These are phyloP conservation scores for Hygrocybe punicea DNA, from an alignment of 768 basidiomycete genomes.

Conservation along the genomic window DNA sequence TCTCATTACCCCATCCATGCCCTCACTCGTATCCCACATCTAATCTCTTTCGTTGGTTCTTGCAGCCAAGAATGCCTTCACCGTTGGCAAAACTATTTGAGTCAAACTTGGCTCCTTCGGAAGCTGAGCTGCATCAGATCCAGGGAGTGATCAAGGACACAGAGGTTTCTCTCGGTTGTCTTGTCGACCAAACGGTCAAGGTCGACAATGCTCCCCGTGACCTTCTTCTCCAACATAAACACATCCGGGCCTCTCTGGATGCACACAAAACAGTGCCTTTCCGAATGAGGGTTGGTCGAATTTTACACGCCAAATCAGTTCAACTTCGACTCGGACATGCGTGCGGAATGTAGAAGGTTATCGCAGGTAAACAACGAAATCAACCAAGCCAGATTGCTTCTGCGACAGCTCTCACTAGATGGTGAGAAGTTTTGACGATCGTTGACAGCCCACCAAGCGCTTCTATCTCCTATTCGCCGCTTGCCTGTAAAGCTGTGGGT, in stretches of 20 bases:
- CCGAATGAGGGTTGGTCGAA: not conserved
- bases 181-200: too few relatives aligned
- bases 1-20: too few relatives aligned
- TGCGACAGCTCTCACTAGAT: not conserved
- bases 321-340: not conserved
- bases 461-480: conserved; percentile 21
- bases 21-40: too few relatives aligned
- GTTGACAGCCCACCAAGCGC: not conserved
- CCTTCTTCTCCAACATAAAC: not conserved
- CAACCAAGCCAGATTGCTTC: not conserved
- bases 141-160: not conserved
- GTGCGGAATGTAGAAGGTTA: not conserved
- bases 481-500: conserved; percentile 24
- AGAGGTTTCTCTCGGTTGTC: not conserved
- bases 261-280: not conserved
- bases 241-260: not conserved
- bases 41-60: too few relatives aligned
- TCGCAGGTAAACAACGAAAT: not conserved
- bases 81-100: not conserved
- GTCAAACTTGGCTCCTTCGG: not conserved
- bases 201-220: too few relatives aligned
- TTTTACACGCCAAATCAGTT: too few relatives aligned
- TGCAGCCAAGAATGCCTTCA: not conserved
- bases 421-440: not conserved
- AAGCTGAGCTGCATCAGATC: not conserved